phyloP scores from a whole-genome alignment of 345 rosid genomes.

The Populus tremula region DNA sequence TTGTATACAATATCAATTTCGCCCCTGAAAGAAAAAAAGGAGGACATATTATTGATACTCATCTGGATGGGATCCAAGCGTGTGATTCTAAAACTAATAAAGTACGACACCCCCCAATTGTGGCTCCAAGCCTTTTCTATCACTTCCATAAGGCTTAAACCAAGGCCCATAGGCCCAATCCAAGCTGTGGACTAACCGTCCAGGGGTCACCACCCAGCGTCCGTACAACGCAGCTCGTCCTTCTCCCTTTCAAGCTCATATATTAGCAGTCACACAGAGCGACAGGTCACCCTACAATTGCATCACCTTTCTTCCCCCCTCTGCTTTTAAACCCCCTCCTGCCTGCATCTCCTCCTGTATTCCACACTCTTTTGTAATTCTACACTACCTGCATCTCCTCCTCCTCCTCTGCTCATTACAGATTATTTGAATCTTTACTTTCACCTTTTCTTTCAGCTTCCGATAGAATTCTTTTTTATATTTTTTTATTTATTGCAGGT shows the following conservation, averaged over 20 bases:
- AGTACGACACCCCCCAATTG: background rate
- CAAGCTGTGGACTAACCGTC: background rate
- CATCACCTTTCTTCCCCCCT: background rate
- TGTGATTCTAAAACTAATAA: too few species aligned
- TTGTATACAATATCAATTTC: too few species aligned
- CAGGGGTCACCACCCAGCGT: background rate
- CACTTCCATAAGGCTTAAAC: too few species aligned
- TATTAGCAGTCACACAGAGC: background rate
- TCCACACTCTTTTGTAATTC: background rate
- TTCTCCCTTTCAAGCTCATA: background rate
- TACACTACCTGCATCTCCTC: background rate
- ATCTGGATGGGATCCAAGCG: too few species aligned
- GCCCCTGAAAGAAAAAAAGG: too few species aligned
- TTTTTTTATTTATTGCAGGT: background rate
- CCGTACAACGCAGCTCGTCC: background rate
- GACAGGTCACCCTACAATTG: background rate
- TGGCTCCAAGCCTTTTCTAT: background rate
- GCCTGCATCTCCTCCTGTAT: background rate
- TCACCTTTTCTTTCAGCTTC: background rate
- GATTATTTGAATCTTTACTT: background rate
- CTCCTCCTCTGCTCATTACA: background rate
- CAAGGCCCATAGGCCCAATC: background rate
- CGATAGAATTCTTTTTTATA: background rate
- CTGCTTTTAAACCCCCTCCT: background rate
- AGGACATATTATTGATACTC: too few species aligned